These are phyloP conservation scores for Toxoplasma gondii DNA, from an alignment of 169 alveolate species.

Conservation along the genomic window DNA sequence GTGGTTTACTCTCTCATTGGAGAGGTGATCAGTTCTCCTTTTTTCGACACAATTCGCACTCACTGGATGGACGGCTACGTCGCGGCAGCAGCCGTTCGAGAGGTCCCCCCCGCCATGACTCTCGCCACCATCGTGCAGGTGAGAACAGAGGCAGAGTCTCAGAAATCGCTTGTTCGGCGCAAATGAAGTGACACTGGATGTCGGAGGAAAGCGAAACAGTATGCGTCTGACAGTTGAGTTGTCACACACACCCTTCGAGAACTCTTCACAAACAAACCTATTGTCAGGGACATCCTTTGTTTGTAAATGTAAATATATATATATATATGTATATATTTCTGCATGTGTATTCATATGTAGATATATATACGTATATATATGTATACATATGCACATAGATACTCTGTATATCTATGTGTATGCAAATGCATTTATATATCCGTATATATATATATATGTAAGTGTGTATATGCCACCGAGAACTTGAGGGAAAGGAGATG, in stretches of 20 bases:
- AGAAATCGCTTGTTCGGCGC: background rate
- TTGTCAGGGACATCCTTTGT: no score
- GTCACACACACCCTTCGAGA: background rate
- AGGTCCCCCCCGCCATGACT: conserved; percentile 59
- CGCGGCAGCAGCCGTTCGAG: conserved; percentile 52
- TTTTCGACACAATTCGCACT: conserved; percentile 62
- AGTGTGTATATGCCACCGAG: background rate
- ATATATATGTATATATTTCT: background rate
- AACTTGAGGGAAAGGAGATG: no score
- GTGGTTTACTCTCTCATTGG: conserved; percentile 42
- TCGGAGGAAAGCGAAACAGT: no score
- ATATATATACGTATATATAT: no score
- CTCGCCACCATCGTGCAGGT: conserved; percentile 66
- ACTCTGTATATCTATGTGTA: background rate
- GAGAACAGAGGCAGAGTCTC: background rate
- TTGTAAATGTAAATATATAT: no score
- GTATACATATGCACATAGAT: no score
- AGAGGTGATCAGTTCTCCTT: conserved; percentile 58
- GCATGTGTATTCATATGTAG: background rate
- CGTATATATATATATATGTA: no score
- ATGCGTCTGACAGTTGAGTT: background rate
- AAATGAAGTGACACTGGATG: background rate
- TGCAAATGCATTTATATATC: no score
- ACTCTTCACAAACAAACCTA: no score
- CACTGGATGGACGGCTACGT: conserved; percentile 69